Conservation (phyloP, 129 eudicot species). For the Arctium minus region DNA sequence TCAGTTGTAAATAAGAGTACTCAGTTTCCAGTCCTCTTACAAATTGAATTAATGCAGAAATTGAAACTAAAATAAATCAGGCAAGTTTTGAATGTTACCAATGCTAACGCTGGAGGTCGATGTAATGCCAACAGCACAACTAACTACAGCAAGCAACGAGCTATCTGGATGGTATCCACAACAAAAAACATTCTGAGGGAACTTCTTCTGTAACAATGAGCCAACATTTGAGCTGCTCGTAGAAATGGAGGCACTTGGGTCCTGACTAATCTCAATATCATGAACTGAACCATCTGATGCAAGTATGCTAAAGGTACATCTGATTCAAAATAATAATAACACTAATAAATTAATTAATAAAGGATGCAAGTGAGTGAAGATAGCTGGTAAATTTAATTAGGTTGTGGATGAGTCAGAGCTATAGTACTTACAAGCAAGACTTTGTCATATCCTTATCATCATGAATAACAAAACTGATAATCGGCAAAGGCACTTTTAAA, state of each 20-base stretch:
- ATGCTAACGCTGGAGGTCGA: slow-evolving; percentile 28
- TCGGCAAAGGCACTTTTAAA: slow-evolving; percentile 57
- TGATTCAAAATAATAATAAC: slow-evolving; percentile 20
- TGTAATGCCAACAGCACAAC: slow-evolving; percentile 48
- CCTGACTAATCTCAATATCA: slow-evolving; percentile 80
- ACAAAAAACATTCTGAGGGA: slow-evolving; percentile 57
- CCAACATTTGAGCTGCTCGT: slow-evolving; percentile 32
- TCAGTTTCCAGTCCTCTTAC: not conserved
- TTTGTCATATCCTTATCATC: slow-evolving; percentile 41
- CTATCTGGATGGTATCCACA: slow-evolving; percentile 55
- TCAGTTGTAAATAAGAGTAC: not conserved
- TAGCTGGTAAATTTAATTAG: not conserved
- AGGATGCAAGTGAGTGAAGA: slow-evolving; percentile 7
- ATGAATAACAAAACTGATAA: slow-evolving; percentile 57
- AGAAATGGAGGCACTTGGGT: slow-evolving; percentile 69
- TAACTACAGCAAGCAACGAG: slow-evolving; percentile 62
- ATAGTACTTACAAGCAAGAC: slow-evolving; percentile 63
- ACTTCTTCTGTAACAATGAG: slow-evolving; percentile 43
- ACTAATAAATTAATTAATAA: not conserved
- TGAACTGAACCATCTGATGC: slow-evolving; percentile 79
- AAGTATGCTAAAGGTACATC: slow-evolving; percentile 81
- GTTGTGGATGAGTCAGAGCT: slow-evolving; percentile 1
- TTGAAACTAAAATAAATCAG: not conserved
- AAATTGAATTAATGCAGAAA: slow-evolving; percentile 12
- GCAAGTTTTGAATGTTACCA: slow-evolving; percentile 39